These are phyloP conservation scores for Metschnikowia borealis DNA, from an alignment of 805 yeast species.

Conservation along the genomic window DNA sequence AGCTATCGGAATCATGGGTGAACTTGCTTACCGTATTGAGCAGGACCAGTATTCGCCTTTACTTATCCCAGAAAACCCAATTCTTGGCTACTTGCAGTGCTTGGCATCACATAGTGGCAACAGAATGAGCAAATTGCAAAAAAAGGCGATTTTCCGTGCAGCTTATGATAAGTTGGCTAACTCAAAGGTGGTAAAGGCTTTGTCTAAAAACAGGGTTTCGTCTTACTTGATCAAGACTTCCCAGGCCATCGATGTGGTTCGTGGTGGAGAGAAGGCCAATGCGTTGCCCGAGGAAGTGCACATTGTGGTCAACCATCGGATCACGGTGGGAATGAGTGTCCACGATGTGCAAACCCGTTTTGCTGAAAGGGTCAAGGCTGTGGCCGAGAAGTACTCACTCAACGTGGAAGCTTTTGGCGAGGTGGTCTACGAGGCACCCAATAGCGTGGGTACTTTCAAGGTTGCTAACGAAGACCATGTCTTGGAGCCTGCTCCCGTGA, in stretches of 20 bases:
- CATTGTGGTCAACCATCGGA: slow-evolving; percentile 32
- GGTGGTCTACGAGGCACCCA: not conserved
- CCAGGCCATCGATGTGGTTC: slow-evolving; percentile 31
- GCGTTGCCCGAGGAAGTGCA: slow-evolving; percentile 36
- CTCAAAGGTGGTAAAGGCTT: slow-evolving; percentile 19
- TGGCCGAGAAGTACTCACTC: slow-evolving; percentile 14
- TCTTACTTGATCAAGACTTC: slow-evolving; percentile 31
- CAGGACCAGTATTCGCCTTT: slow-evolving; percentile 47
- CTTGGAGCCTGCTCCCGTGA: slow-evolving; percentile 14
- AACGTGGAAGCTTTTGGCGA: slow-evolving; percentile 14
- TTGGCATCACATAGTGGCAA: slow-evolving; percentile 47
- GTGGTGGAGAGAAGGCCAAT: slow-evolving; percentile 38
- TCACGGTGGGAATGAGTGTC: slow-evolving; percentile 29
- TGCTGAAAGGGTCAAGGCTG: slow-evolving; percentile 26
- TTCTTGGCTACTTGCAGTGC: slow-evolving; percentile 55
- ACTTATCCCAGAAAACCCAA: slow-evolving; percentile 56
- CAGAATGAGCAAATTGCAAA: slow-evolving; percentile 19
- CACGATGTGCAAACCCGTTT: slow-evolving; percentile 22
- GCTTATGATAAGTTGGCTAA: slow-evolving; percentile 35
- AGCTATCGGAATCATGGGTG: slow-evolving; percentile 68
- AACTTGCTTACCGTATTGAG: slow-evolving; percentile 55
- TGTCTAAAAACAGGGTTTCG: slow-evolving; percentile 18
- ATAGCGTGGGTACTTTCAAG: slow-evolving; percentile 7
- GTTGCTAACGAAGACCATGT: slow-evolving; percentile 4
- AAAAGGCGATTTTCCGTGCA: slow-evolving; percentile 33